Evolutionary conservation across 2,329 filamentous ascomycete genomes (phyloP), one percentile per base, ranked within the genome.

Genomic region (Gyromitra esculenta): DNA sequence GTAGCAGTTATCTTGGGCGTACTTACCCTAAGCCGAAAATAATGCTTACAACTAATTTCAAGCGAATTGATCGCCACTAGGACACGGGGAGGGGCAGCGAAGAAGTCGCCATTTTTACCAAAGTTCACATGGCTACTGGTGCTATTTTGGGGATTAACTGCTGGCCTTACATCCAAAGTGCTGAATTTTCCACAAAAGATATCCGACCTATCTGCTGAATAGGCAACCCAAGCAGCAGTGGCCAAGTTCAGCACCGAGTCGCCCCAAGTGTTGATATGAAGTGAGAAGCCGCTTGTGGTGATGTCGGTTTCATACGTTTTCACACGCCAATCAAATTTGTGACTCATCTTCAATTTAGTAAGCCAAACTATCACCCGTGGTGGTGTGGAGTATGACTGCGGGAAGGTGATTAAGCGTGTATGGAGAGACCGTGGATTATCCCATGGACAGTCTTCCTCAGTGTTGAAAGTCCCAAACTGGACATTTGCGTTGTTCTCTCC

Each of bases 1-100:
- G 37, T 11, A 31, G 57, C 18, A 9, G 7, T 60, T 21, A 60
- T 41, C 0, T 15, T 21, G 9, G 57, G 41, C 9, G 64, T 15
- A n/a, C 39, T 18, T 15, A 11, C 5, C 9, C 15, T 15, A 5
- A 60, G 57, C 7, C 57, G 15, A 8, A 60, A n/a, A 31, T 18
- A 11, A 60, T 21, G 15, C 41, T 41, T 39, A n/a, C 9, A 18
- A 11, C 9, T n/a, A 25, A 68, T 43, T 18, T 68, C 64, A 18
- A 68, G 31, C 31, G 50, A 43, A 25, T 68, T 68, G 37, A 60
- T 41, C 15, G 57, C 62, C 79, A 81, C 18, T 1, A 56, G n/a
- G n/a, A 41, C 37, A 18, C 57, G 57, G 13, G 57, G 57, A 35
- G 57, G n/a, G 2, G 15, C 57, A 43, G 35, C 4, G n/a, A 60